These are phyloP conservation scores for Aegilops sharonensis DNA, from an alignment of 176 grass and related monocot genomes.

Conservation along the genomic window DNA sequence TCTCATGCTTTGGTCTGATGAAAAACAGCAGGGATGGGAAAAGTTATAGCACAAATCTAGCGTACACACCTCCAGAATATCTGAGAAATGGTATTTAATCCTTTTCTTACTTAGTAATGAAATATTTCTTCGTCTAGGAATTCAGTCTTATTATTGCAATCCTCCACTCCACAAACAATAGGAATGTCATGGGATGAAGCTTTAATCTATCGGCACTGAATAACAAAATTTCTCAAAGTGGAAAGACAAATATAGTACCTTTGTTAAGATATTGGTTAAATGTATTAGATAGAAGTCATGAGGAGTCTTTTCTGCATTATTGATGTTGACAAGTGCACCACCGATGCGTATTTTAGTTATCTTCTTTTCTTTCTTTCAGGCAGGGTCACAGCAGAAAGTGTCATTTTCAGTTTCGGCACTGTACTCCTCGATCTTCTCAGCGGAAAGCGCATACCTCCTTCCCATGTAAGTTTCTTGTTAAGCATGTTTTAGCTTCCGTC, in stretches of 20 bases:
- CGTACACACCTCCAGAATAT: constrained; percentile 93
- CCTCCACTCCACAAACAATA: background rate
- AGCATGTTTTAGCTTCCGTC: background rate
- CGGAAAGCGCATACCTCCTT: constrained; percentile 93
- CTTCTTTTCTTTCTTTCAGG: constrained; percentile 56
- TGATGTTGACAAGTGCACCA: background rate
- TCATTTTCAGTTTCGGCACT: constrained; percentile 97
- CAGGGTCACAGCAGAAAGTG: constrained; percentile 91
- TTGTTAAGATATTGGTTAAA: no score
- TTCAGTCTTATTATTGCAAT: background rate
- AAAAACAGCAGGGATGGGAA: constrained; percentile 92
- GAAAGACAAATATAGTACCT: background rate
- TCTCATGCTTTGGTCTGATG: constrained; percentile 92
- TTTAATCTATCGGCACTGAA: background rate
- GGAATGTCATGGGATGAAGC: background rate
- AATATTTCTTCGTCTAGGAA: background rate
- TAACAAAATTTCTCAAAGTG: background rate
- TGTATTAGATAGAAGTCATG: background rate
- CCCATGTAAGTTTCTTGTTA: constrained; percentile 62
- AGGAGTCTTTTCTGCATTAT: background rate
- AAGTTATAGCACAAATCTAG: constrained; percentile 90
- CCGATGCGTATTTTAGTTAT: background rate
- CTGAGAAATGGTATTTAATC: constrained; percentile 73
- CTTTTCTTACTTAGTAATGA: background rate
- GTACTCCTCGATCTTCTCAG: constrained; percentile 89